A percentile compares a stretch with the other conserved stretches of the same genome.
These are phyloP conservation scores for Emergomyces pasteurianus DNA, from an alignment of 2,329 filamentous ascomycete species.

Conservation along the genomic window DNA sequence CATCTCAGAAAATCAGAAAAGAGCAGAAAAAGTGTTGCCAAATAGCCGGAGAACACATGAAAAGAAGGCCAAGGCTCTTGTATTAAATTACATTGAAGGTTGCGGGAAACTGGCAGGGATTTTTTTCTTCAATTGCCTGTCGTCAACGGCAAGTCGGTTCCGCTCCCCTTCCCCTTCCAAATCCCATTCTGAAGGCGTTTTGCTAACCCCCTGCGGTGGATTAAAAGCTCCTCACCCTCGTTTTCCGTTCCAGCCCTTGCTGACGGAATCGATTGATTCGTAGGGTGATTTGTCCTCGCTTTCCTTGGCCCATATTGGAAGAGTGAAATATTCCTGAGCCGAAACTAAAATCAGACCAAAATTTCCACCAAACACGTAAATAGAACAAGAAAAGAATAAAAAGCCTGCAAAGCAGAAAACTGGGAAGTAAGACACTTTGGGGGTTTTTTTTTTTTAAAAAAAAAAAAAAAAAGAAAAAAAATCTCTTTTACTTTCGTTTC, in stretches of 20 bases:
- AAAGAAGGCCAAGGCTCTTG: too few relatives aligned
- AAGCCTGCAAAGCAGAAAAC: background rate
- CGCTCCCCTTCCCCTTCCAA: background rate
- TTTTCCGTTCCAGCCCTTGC: background rate
- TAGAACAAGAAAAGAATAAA: background rate
- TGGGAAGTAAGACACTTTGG: background rate
- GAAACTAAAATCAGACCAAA: background rate
- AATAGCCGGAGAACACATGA: too few relatives aligned
- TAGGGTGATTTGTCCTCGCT: background rate
- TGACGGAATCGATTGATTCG: background rate
- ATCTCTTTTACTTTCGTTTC: background rate
- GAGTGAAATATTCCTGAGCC: background rate
- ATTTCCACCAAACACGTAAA: background rate
- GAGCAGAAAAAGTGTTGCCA: too few relatives aligned
- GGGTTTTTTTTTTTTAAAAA: background rate
- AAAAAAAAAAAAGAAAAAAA: too few relatives aligned
- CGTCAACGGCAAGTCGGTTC: background rate
- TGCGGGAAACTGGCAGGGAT: background rate
- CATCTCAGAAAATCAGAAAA: too few relatives aligned
- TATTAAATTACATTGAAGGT: background rate
- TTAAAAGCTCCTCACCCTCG: background rate
- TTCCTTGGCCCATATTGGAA: background rate
- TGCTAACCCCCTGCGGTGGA: background rate
- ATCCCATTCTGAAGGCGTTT: too few relatives aligned
- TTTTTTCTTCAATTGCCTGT: background rate